A percentile compares a stretch with the other conserved stretches of the same genome.
These are phyloP conservation scores for Sporisorium graminicola DNA, from an alignment of 1,284 basidiomycete genomes.

Conservation along the genomic window DNA sequence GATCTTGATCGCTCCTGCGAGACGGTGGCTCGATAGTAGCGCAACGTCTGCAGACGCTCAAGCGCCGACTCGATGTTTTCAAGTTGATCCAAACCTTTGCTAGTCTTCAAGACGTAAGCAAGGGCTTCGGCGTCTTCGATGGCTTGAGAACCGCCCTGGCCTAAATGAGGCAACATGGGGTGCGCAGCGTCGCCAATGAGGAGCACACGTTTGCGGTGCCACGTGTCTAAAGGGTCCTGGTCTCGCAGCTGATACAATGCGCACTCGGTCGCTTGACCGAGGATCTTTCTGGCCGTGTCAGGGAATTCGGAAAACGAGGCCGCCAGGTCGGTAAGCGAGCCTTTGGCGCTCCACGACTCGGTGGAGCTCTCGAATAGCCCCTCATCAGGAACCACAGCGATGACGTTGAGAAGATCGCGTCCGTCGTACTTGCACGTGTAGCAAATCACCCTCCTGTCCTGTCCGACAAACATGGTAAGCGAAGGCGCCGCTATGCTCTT, in stretches of 20 bases:
- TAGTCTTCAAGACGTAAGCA: conserved; percentile 21
- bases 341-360: conserved; percentile 62
- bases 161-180: conserved; percentile 49
- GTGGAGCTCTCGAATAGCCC: conserved; percentile 55
- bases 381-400: conserved; percentile 52
- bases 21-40: conserved; percentile 58
- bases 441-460: conserved; percentile 60
- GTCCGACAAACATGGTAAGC: conserved; percentile 53
- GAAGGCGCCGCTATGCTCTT: conserved; percentile 58
- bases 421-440: conserved; percentile 12
- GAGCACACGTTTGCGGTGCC: conserved; percentile 60
- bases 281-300: conserved; percentile 72
- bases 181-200: conserved; percentile 69
- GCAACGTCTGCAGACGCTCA: conserved; percentile 42
- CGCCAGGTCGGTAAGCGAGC: conserved; percentile 48
- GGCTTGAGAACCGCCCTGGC: conserved; percentile 37
- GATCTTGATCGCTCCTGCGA: conserved; percentile 59
- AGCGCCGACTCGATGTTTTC: conserved; percentile 38
- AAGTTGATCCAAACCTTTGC: not conserved
- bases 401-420: conserved; percentile 17
- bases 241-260: conserved; percentile 68
- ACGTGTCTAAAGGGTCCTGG: conserved; percentile 60
- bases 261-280: conserved; percentile 71
- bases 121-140: conserved; percentile 45
- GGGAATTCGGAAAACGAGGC: conserved; percentile 56